Evolutionary conservation across 2,329 filamentous ascomycete genomes (phyloP).

Genomic region (Venturia nashicola): DNA sequence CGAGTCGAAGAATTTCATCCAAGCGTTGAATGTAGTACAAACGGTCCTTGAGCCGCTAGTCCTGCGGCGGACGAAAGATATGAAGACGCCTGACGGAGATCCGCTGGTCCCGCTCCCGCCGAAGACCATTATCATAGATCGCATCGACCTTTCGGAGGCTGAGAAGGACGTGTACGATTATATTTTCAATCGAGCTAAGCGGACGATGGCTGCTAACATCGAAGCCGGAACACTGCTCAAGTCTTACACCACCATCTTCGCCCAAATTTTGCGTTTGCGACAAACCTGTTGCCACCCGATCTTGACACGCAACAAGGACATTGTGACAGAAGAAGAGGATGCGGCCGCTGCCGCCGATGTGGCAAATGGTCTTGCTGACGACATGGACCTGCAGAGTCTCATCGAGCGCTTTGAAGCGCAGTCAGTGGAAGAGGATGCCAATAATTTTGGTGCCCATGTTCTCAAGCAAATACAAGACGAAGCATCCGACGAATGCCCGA

Average conservation of each 20-base stretch:
- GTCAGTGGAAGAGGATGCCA: conserved; percentile 44
- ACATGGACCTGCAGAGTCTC: conserved; percentile 86
- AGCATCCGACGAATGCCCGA: conserved; percentile 77
- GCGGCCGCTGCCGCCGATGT: conserved; percentile 67
- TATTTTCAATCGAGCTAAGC: conserved; percentile 72
- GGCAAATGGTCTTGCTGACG: conserved; percentile 71
- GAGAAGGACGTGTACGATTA: conserved; percentile 90
- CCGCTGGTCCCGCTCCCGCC: conserved; percentile 71
- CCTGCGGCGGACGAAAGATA: conserved; percentile 88
- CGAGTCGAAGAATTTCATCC: conserved; percentile 86
- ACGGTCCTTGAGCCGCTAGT: conserved; percentile 95
- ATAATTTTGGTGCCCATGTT: conserved; percentile 74
- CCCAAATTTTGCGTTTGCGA: conserved; percentile 82
- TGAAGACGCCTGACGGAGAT: conserved; percentile 84
- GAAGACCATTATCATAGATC: conserved; percentile 72
- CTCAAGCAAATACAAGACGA: conserved; percentile 86
- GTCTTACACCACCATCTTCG: conserved; percentile 93
- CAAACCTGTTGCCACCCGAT: conserved; percentile 92
- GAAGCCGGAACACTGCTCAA: conserved; percentile 90
- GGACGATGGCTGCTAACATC: conserved; percentile 73
- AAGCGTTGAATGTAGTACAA: conserved; percentile 90
- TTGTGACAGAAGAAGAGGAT: conserved; percentile 80
- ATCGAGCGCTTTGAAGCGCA: conserved; percentile 72
- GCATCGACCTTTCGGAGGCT: conserved; percentile 70
- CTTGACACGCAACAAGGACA: conserved; percentile 70